Evolutionary conservation across 257 asterid genomes (phyloP), one percentile per base, ranked within the genome.

Genomic region (Salvia rosmarinus): DNA sequence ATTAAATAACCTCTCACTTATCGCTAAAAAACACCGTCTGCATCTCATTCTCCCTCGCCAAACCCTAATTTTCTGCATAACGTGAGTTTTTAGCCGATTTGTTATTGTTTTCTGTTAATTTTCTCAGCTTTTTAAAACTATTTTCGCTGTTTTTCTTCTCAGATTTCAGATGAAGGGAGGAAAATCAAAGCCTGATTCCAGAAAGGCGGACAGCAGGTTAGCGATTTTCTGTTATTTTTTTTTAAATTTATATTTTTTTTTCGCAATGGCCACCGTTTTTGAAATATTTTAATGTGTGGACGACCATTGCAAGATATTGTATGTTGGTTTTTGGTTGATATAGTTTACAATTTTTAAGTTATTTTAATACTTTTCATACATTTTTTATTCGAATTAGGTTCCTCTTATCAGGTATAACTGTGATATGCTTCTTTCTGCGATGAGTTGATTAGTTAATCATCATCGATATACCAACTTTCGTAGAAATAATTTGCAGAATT

Each of bases 121-220:
- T 6, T 8, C 3, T 4, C 4, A 10, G 0, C 1, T 5, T 35
- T 40, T 5, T 37, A 0, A n/a, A n/a, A 42, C 55, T 40, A 40
- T 21, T 42, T 23, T 1, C 3, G 39, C 13, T 21, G 19, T 13
- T 35, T 37, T 43, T 42, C 12, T 12, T 64, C 56, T 21, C 40
- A 64, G 20, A 64, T 20, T 39, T 20, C 21, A 23, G n/a, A 64
- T 64, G 70, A 64, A 64, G 23, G 70, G 56, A 42, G 56, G 56
- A 6, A 64, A 64, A 64, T 64, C 70, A 0, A 43, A 14, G 7
- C 9, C 68, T 4, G 54, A 23, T 13, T 42, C 70, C 25, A 64
- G 40, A 43, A 44, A 43, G 56, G 56, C 55, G 40, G 56, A 64
- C 23, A n/a, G 40, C 70, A 64, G 56, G 70, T 61, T 13, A 2